phyloP scores from a whole-genome alignment of 108 stramenopile genomes.

The Chaetoceros muelleri region DNA sequence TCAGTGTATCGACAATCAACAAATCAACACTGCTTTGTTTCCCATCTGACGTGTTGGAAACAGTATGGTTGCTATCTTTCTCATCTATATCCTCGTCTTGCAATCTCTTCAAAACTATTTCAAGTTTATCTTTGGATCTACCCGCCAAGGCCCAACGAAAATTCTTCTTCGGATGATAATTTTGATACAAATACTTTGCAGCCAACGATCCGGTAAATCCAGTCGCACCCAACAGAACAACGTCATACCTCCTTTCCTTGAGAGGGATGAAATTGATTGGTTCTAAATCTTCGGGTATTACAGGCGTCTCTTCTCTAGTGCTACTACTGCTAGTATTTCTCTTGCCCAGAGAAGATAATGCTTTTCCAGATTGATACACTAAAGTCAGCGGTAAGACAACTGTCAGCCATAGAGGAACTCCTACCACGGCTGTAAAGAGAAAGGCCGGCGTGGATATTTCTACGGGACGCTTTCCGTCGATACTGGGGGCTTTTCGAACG shows the following conservation, averaged over 20 bases:
- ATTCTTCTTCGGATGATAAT: slow-evolving; percentile 24
- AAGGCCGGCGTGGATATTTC: slow-evolving; percentile 5
- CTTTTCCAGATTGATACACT: slow-evolving; percentile 28
- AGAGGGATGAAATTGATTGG: too few relatives aligned
- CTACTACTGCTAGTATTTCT: neutral
- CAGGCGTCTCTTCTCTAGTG: slow-evolving; percentile 10
- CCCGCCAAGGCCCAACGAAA: slow-evolving; percentile 81
- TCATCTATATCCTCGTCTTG: too few relatives aligned
- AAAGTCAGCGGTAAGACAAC: slow-evolving; percentile 27
- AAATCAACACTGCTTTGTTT: slow-evolving; percentile 9
- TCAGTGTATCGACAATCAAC: slow-evolving; percentile 17
- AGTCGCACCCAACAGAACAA: slow-evolving; percentile 77
- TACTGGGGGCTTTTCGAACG: neutral
- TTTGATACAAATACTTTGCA: slow-evolving; percentile 47
- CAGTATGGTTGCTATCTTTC: too few relatives aligned
- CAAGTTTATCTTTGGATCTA: slow-evolving; percentile 36
- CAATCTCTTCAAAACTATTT: slow-evolving; percentile 17
- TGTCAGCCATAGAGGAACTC: slow-evolving; percentile 22
- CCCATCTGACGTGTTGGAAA: slow-evolving; percentile 7
- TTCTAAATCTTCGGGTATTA: slow-evolving; percentile 15
- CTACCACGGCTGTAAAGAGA: slow-evolving; percentile 4
- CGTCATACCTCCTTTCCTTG: slow-evolving; percentile 53
- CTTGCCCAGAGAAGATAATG: neutral
- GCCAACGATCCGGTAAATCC: slow-evolving; percentile 83
- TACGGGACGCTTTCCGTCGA: neutral